Conservation (phyloP, 768 basidiomycete genomes). For the Termitomyces sp. region DNA sequence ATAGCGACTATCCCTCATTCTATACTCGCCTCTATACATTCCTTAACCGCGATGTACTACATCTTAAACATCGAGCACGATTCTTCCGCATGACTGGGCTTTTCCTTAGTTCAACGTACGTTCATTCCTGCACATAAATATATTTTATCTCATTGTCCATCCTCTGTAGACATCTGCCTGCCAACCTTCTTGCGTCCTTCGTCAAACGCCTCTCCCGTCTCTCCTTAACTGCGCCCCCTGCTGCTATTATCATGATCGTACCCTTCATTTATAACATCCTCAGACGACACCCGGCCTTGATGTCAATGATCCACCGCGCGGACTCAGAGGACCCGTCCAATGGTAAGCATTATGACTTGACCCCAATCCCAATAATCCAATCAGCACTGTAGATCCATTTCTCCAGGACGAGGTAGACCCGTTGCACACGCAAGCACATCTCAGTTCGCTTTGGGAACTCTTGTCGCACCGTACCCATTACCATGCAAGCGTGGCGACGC, state of each 20-base stretch:
- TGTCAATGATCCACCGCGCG: constrained; percentile 85
- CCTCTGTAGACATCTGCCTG: constrained; percentile 70
- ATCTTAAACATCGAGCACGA: constrained; percentile 87
- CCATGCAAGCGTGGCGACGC: constrained; percentile 78
- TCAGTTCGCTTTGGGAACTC: constrained; percentile 93
- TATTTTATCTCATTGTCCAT: not conserved
- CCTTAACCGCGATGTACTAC: constrained; percentile 82
- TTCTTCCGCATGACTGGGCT: constrained; percentile 92
- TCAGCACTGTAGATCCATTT: constrained; percentile 55
- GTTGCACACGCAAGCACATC: constrained; percentile 68
- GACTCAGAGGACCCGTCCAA: constrained; percentile 29
- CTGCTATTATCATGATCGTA: constrained; percentile 85
- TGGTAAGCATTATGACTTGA: constrained; percentile 21
- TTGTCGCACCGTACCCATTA: constrained; percentile 77
- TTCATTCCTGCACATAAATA: not conserved
- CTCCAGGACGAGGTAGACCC: constrained; percentile 63
- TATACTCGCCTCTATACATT: constrained; percentile 90
- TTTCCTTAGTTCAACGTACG: constrained; percentile 89
- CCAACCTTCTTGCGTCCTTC: constrained; percentile 90
- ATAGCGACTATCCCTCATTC: constrained; percentile 92
- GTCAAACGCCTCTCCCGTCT: constrained; percentile 86
- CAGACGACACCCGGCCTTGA: constrained; percentile 85
- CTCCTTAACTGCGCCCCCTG: constrained; percentile 80
- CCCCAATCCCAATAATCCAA: not conserved
- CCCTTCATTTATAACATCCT: constrained; percentile 94